These are phyloP conservation scores for Rhytidiadelphus loreus DNA, from an alignment of 225 moss, liverwort and hornwort genomes.

Conservation along the genomic window DNA sequence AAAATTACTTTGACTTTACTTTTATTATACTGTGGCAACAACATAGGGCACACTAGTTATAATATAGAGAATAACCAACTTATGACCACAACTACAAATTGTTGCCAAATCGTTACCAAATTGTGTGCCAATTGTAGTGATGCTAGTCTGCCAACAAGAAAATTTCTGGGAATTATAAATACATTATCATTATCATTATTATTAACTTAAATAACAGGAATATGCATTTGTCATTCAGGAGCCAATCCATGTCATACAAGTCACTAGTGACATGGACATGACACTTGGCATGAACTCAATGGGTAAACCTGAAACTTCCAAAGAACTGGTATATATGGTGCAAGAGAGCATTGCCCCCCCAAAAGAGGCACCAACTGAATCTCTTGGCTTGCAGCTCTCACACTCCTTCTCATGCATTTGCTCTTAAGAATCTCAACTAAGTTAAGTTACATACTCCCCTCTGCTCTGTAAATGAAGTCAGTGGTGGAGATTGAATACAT, in stretches of 20 bases:
- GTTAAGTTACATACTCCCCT: background rate
- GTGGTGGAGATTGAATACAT: background rate
- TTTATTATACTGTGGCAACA: too few species aligned
- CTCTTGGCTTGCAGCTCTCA: background rate
- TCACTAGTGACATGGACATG: background rate
- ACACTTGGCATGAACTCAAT: background rate
- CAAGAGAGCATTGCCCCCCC: background rate
- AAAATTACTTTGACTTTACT: too few species aligned
- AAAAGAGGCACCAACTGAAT: background rate
- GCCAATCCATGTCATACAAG: background rate
- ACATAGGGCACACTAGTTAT: too few species aligned
- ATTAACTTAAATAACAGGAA: too few species aligned
- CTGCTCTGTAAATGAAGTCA: background rate
- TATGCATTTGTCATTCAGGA: background rate
- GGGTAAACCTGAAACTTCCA: background rate
- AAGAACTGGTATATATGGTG: background rate
- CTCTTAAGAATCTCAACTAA: background rate
- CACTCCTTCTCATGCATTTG: background rate
- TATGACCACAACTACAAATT: too few species aligned
- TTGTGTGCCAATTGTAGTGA: too few species aligned
- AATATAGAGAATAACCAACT: too few species aligned
- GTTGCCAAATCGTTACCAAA: too few species aligned
- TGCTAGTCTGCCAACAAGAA: too few species aligned
- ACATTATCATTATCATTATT: too few species aligned
- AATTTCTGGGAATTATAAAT: too few species aligned